Evolutionary conservation across 352 stramenopile species (phyloP).

Genomic region (Paralagenidium karlingii): DNA sequence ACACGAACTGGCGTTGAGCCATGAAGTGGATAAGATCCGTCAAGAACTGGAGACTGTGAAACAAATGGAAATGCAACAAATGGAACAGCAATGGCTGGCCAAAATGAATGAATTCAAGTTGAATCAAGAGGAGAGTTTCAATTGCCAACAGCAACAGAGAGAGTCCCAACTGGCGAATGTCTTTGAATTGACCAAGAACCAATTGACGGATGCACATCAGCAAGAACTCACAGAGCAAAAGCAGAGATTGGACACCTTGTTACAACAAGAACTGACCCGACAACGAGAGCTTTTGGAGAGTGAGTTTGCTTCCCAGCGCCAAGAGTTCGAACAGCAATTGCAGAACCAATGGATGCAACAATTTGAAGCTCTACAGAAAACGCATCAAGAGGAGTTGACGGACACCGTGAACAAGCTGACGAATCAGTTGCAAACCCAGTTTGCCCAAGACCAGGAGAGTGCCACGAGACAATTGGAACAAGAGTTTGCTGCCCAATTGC

Average conservation of each 20-base stretch:
- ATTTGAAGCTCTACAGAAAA: not conserved
- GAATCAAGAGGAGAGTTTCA: conserved; percentile 3
- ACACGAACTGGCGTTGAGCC: conserved; percentile 31
- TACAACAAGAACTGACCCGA: too few species aligned
- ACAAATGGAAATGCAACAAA: not conserved
- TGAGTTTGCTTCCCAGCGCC: too few species aligned
- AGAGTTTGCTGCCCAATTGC: conserved; percentile 14
- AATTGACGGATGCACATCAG: too few species aligned
- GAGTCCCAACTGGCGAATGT: too few species aligned
- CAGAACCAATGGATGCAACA: conserved; percentile 14
- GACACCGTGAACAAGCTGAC: too few species aligned
- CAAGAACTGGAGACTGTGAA: conserved; percentile 12
- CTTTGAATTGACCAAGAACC: too few species aligned
- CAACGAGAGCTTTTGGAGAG: too few species aligned
- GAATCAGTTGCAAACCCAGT: conserved; percentile 2
- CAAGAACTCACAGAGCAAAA: too few species aligned
- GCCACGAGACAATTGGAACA: conserved; percentile 16
- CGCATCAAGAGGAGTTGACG: conserved; percentile 6
- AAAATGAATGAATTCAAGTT: conserved; percentile 2
- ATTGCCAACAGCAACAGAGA: too few species aligned
- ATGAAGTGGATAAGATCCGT: conserved; percentile 14
- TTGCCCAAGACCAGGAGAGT: conserved; percentile 10
- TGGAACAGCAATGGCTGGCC: conserved; percentile 7
- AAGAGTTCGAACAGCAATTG: too few species aligned
- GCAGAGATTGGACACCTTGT: too few species aligned